These are phyloP conservation scores for Rhazya stricta DNA, from an alignment of 257 asterid species.

Conservation along the genomic window DNA sequence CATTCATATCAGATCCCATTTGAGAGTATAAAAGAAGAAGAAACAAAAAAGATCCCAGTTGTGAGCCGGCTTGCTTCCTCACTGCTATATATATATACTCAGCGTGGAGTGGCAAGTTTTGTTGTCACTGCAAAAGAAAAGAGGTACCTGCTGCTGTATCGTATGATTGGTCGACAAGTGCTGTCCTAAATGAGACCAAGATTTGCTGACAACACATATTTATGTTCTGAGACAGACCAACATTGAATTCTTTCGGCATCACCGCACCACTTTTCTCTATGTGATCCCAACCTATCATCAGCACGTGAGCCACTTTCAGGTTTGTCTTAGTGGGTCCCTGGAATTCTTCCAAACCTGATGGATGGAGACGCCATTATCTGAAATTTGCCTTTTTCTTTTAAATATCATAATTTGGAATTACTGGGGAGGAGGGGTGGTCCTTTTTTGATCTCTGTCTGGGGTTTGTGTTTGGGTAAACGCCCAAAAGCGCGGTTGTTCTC, in stretches of 20 bases:
- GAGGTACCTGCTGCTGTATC: background rate
- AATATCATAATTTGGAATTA: conserved; percentile 13
- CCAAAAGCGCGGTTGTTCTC: conserved; percentile 7
- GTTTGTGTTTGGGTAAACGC: conserved; percentile 3
- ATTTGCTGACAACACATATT: conserved; percentile 21
- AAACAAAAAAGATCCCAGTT: background rate
- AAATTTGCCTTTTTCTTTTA: background rate
- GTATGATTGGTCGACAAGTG: conserved; percentile 8
- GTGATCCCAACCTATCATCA: conserved; percentile 3
- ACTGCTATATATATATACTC: background rate
- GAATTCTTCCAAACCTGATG: conserved; percentile 15
- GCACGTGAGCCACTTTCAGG: conserved; percentile 15
- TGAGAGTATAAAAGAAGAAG: background rate
- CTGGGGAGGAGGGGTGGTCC: conserved; percentile 5
- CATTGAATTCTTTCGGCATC: conserved; percentile 12
- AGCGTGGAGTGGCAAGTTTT: background rate
- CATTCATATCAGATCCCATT: conserved; percentile 3
- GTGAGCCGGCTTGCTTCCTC: background rate
- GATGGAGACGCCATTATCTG: background rate
- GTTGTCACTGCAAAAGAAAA: background rate
- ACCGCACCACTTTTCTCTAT: background rate
- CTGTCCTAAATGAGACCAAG: conserved; percentile 12
- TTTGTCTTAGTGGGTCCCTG: conserved; percentile 4
- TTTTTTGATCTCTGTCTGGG: background rate
- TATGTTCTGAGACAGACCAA: conserved; percentile 7